These are phyloP conservation scores for Mucor circinelloides DNA, from an alignment of 371 early-diverging fungal species.

Conservation along the genomic window DNA sequence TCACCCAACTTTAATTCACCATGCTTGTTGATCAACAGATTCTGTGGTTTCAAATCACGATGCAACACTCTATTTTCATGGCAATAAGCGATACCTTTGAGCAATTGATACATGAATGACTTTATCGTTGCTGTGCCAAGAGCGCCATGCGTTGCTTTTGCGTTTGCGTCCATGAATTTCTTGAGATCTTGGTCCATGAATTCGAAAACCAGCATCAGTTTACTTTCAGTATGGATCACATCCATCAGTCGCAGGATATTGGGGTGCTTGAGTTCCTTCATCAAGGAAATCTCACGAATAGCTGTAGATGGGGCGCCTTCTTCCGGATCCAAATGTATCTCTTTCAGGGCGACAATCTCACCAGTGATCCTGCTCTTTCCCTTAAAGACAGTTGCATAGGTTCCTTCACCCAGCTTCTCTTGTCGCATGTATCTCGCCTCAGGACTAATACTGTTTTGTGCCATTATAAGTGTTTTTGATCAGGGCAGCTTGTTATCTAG, in stretches of 20 bases:
- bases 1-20: constrained; percentile 90
- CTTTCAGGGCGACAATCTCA: constrained; percentile 96
- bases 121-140: constrained; percentile 72
- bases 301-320: constrained; percentile 97
- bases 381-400: constrained; percentile 99
- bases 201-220: constrained; percentile 98
- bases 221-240: constrained; percentile 98
- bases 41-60: constrained; percentile 97
- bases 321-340: constrained; percentile 90
- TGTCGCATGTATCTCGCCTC: constrained; percentile 72
- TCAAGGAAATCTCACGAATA: constrained; percentile 93
- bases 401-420: constrained; percentile 98
- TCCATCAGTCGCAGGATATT: constrained; percentile 93
- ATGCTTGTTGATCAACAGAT: constrained; percentile 87
- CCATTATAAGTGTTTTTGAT: constrained; percentile 2
- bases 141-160: constrained; percentile 64
- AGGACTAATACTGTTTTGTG: constrained; percentile 27
- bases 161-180: constrained; percentile 87
- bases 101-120: constrained; percentile 83
- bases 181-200: constrained; percentile 98
- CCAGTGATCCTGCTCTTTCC: constrained; percentile 86
- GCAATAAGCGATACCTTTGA: constrained; percentile 91
- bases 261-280: constrained; percentile 92
- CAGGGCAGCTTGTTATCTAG: neutral
- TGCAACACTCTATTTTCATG: constrained; percentile 95